Evolutionary conservation across 441 rosid species (phyloP), one percentile per base, ranked within the genome.

Genomic region (Arabidopsis lyrata): DNA sequence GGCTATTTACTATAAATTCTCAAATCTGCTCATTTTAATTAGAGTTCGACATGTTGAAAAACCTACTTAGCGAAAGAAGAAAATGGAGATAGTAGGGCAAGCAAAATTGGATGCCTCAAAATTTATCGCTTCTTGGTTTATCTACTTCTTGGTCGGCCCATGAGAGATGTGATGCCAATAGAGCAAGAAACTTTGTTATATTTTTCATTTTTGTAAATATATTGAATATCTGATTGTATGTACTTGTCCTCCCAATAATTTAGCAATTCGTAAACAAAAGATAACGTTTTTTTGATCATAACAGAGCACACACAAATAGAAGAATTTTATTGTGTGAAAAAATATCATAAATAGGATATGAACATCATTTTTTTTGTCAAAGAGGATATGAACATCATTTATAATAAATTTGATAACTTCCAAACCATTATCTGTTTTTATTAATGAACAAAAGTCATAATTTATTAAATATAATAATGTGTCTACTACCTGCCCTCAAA

Each of bases 131-230:
- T 34, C 49, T 48, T 68, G 53, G 74, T 61, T 67, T 6, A 62
- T 75, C 74, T 42, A 75, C 63, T 76, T 70, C 65, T 63, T 70
- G 56, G 76, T 70, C 75, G 72, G 62, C 44, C 42, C 74, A 75
- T 36, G 20, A 44, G 24, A 32, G 38, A 45, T 75, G 58, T 63
- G 31, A 54, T 76, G 66, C 32, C 66, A n/a, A 70, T 42, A 38
- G 31, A 48, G 7, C 74, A 75, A 60, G 69, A 75, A 67, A 60
- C 38, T 66, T 47, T 24, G 11, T 16, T 35, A 14, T 63, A 15
- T 31, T 31, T 8, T 34, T 8, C 16, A 6, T 16, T 63, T 18
- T 49, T 24, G 27, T 24, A 24, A 24, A 24, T 24, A 24, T 24
- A 24, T 24, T 24, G 4, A 24, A 24, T 24, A 24, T 24, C 27